Conservation (phyloP, 371 early-diverging fungal genomes). For the Mucor indicus region DNA sequence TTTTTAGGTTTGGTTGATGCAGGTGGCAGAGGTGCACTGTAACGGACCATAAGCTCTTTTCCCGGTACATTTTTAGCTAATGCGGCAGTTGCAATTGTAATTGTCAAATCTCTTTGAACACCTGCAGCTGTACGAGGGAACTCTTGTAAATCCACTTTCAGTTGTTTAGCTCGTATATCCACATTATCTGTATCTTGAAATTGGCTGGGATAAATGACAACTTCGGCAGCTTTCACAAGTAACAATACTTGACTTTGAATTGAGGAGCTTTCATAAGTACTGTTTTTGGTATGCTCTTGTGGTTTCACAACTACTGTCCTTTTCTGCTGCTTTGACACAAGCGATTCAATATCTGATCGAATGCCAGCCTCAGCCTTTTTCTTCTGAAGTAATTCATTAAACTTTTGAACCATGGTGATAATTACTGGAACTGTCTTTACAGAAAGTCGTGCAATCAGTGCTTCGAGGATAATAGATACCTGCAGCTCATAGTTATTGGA, state of each 20-base stretch:
- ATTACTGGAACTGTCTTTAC: slow-evolving; percentile 65
- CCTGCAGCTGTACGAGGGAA: slow-evolving; percentile 12
- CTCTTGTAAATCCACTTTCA: slow-evolving; percentile 23
- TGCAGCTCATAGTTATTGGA: slow-evolving; percentile 5
- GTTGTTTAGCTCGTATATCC: slow-evolving; percentile 36
- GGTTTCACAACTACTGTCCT: not conserved
- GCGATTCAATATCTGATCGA: not conserved
- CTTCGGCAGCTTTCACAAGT: slow-evolving; percentile 30
- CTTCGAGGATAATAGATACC: slow-evolving; percentile 17
- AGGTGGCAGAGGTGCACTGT: slow-evolving; percentile 20
- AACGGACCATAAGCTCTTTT: slow-evolving; percentile 23
- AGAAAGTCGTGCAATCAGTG: slow-evolving; percentile 42
- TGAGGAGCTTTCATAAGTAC: not conserved
- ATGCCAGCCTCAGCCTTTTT: slow-evolving; percentile 47
- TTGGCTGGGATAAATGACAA: slow-evolving; percentile 63
- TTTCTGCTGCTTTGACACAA: not conserved
- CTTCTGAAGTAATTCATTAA: slow-evolving; percentile 58
- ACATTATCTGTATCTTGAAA: slow-evolving; percentile 76
- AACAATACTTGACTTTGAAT: slow-evolving; percentile 22
- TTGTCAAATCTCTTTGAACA: slow-evolving; percentile 24
- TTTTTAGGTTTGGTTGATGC: slow-evolving; percentile 27
- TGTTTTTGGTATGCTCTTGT: not conserved
- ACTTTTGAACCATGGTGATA: slow-evolving; percentile 50
- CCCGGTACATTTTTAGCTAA: slow-evolving; percentile 47
- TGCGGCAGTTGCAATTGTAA: slow-evolving; percentile 31